Percentiles rank a stretch among this genome's conserved stretches.
Conservation (phyloP, 169 alveolate species). For the Plasmodium fragile region DNA sequence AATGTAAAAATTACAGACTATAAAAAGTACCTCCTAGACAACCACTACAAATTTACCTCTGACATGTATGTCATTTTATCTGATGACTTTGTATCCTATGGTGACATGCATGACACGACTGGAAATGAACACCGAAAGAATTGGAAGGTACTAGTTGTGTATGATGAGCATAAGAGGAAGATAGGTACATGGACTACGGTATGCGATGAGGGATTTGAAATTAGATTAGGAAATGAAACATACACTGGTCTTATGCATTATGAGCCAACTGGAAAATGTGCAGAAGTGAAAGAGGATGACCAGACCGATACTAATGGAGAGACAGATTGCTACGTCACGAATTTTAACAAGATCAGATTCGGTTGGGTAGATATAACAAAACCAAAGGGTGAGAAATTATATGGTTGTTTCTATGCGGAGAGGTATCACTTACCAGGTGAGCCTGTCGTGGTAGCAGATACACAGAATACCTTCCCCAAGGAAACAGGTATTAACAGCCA, state of each 20-base stretch:
- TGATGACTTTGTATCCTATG: slow-evolving; percentile 53
- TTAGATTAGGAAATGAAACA: slow-evolving; percentile 54
- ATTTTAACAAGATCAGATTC: slow-evolving; percentile 45
- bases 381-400: background rate
- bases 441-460: too few relatives aligned
- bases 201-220: slow-evolving; percentile 70
- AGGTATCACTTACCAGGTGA: background rate
- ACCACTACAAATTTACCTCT: slow-evolving; percentile 21
- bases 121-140: slow-evolving; percentile 68
- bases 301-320: slow-evolving; percentile 59
- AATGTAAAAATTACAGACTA: slow-evolving; percentile 63
- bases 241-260: slow-evolving; percentile 72
- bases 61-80: slow-evolving; percentile 57
- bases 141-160: slow-evolving; percentile 72
- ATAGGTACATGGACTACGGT: slow-evolving; percentile 74
- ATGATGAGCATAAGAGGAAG: slow-evolving; percentile 44
- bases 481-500: background rate
- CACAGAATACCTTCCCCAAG: background rate
- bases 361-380: slow-evolving; percentile 51
- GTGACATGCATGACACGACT: slow-evolving; percentile 39
- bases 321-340: slow-evolving; percentile 51
- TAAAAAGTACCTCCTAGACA: slow-evolving; percentile 16
- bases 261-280: slow-evolving; percentile 55
- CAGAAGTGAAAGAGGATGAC: slow-evolving; percentile 19
- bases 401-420: slow-evolving; percentile 59